Conservation (phyloP, 1,284 basidiomycete species). For the Ganoderma lingzhi region DNA sequence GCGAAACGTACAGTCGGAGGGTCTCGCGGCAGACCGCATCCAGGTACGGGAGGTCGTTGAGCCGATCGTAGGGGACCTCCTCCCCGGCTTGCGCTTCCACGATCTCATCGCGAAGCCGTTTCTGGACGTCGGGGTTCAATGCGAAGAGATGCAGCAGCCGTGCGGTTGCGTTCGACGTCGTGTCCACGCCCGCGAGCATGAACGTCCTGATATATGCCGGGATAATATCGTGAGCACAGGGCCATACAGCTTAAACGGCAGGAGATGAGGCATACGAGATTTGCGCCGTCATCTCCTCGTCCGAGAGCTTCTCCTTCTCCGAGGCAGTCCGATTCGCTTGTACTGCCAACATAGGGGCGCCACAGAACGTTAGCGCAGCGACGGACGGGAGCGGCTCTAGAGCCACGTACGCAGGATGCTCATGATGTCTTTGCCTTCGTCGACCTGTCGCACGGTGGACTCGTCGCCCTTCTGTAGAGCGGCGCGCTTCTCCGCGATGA, state of each 20-base stretch:
- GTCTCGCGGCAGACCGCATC: conserved; percentile 46
- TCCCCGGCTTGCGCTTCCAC: conserved; percentile 23
- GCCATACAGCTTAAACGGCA: too few species aligned
- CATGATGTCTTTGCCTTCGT: conserved; percentile 53
- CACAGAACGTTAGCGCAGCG: neutral
- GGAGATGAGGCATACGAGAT: conserved; percentile 30
- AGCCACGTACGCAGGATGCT: conserved; percentile 49
- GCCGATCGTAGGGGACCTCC: conserved; percentile 40
- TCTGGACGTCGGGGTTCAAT: conserved; percentile 11
- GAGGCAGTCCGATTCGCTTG: conserved; percentile 38
- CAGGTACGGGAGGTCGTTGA: conserved; percentile 43
- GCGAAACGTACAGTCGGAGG: conserved; percentile 33
- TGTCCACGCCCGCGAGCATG: conserved; percentile 41
- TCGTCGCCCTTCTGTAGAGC: conserved; percentile 34
- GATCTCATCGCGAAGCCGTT: conserved; percentile 36
- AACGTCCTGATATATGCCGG: conserved; percentile 28
- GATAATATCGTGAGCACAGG: too few species aligned
- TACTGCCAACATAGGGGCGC: conserved; percentile 21
- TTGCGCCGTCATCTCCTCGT: conserved; percentile 38
- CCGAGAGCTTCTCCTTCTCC: conserved; percentile 28
- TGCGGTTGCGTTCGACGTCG: conserved; percentile 39
- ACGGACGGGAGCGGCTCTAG: too few species aligned
- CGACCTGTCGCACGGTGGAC: conserved; percentile 40
- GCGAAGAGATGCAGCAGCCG: conserved; percentile 38
- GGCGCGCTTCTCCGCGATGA: conserved; percentile 49